These are phyloP conservation scores for Toxicodendron radicans DNA, from an alignment of 345 rosid genomes.

Conservation along the genomic window DNA sequence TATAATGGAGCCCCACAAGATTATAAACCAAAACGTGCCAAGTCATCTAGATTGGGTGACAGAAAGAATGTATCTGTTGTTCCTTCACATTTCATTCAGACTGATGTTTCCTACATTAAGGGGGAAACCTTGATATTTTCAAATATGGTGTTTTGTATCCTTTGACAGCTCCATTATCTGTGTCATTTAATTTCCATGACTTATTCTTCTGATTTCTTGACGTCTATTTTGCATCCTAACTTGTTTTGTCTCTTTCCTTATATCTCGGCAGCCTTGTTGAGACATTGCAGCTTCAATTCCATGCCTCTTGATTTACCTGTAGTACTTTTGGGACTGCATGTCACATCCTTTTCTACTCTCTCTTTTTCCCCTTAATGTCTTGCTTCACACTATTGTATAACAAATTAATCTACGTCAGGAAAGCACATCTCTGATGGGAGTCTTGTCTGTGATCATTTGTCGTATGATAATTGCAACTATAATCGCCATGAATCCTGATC, in stretches of 20 bases:
- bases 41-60: constrained; percentile 54
- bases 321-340: not conserved
- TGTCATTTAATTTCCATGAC: constrained; percentile 5
- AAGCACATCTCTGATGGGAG: not conserved
- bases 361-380: not conserved
- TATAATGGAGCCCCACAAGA: constrained; percentile 45
- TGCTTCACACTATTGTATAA: not conserved
- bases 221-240: not conserved
- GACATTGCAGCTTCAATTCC: constrained; percentile 11
- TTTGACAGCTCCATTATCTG: constrained; percentile 19
- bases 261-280: not conserved
- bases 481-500: not conserved
- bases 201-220: not conserved
- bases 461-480: not conserved
- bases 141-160: constrained; percentile 92
- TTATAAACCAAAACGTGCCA: constrained; percentile 36
- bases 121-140: constrained; percentile 80
- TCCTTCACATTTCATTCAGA: constrained; percentile 77
- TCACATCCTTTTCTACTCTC: not conserved
- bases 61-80: constrained; percentile 58
- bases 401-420: not conserved
- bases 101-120: constrained; percentile 78
- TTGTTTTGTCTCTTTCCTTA: not conserved
- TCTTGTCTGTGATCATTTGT: not conserved
- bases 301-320: not conserved